Evolutionary conservation across 345 rosid species (phyloP), one percentile per base, ranked within the genome.

Genomic region (Acer yangbiense): DNA sequence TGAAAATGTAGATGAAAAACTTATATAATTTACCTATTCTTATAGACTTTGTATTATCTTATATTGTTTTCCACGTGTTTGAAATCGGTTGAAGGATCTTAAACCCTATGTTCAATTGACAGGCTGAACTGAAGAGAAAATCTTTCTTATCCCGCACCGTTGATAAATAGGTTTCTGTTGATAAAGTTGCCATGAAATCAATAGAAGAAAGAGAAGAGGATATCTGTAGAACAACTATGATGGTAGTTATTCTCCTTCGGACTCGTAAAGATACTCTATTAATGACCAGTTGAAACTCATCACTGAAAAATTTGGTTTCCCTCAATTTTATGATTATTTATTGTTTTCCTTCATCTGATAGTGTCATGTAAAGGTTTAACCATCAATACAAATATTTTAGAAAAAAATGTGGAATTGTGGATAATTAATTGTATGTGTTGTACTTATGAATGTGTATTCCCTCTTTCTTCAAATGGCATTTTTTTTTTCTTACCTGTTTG

Each of bases 181-280:
- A 90, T 78, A 92, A 92, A 87, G 88, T 93, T 78, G 97, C 99
- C 69, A 90, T 92, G 79, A 86, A 82, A 77, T 92, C 97, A 41
- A 63, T 46, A 23, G 90, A 91, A 78, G 94, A 84, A 77, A 88
- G 98, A 83, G 89, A 88, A 77, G 90, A 85, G 79, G 99, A 95
- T 78, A 91, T 95, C 71, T 90, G 64, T 79, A 87, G 88, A 85
- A 85, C 92, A 17, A 92, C 86, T 57, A 93, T 92, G 85, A 87
- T 93, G 89, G 98, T 86, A 18, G 88, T 90, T 69, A 77, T 86
- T 82, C 90, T 82, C 80, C 91, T 95, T 76, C 80, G 80, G 21
- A 84, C 89, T 73, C 80, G 65, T 76, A 95, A 85, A 69, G 97
- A 93, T 74, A 92, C 99, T 63, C 87, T 95, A 39, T 83, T 95